phyloP scores from a whole-genome alignment of 2,329 filamentous ascomycete species.

The Botryosphaeria agaves region DNA sequence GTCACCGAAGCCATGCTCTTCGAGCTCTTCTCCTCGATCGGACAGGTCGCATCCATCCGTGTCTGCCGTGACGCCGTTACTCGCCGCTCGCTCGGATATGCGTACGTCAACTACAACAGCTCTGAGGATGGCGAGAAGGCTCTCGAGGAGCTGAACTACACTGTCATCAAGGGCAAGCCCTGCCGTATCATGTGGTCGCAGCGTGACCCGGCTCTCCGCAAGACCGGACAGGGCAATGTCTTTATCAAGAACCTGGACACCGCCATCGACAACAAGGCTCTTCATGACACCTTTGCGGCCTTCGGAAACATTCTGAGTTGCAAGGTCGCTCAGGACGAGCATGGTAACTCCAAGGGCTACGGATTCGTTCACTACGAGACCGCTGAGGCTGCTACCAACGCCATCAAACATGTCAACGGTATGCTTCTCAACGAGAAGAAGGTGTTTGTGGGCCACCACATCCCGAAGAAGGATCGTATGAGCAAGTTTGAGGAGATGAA shows the following conservation, averaged over 20 bases:
- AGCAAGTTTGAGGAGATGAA: conserved; percentile 99
- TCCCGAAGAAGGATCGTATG: conserved; percentile 99
- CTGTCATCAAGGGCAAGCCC: conserved; percentile 92
- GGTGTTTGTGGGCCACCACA: conserved; percentile 97
- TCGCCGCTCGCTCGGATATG: conserved; percentile 94
- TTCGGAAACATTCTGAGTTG: conserved; percentile 99
- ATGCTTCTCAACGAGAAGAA: conserved; percentile 99
- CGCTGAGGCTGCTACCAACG: conserved; percentile 86
- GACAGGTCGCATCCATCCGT: conserved; percentile 96
- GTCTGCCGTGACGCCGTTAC: conserved; percentile 98
- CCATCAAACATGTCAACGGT: conserved; percentile 99
- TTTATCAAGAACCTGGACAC: conserved; percentile 99
- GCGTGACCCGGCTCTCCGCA: conserved; percentile 95
- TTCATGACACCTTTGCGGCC: conserved; percentile 96
- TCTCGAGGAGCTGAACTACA: conserved; percentile 98
- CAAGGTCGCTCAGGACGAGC: conserved; percentile 98
- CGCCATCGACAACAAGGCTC: conserved; percentile 99
- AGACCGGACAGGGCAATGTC: conserved; percentile 97
- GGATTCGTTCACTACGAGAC: conserved; percentile 99
- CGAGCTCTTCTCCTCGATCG: conserved; percentile 98
- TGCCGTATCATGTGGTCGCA: conserved; percentile 99
- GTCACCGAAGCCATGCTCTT: conserved; percentile 99
- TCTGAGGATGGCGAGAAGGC: conserved; percentile 93
- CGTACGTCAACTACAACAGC: conserved; percentile 99
- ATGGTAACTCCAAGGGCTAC: conserved; percentile 93